These are phyloP conservation scores for Penicillium sp. DNA, from an alignment of 2,329 filamentous ascomycete genomes.

Conservation along the genomic window DNA sequence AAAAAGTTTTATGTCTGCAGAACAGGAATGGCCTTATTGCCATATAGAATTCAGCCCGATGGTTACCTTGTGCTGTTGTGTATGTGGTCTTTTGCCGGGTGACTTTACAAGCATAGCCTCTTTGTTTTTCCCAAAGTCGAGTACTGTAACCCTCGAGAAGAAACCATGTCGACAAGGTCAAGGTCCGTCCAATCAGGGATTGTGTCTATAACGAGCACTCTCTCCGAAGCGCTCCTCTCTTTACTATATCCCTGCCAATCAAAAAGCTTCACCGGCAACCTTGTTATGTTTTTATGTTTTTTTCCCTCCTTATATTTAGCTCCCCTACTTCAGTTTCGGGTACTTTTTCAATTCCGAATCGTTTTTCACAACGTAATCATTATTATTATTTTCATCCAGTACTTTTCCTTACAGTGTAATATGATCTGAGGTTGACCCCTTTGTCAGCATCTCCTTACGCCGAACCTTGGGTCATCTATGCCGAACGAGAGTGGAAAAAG, in stretches of 20 bases:
- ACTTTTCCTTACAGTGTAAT: background rate
- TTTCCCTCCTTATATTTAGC: background rate
- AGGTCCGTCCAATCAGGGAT: constrained; percentile 3
- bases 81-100: background rate
- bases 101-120: background rate
- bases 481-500: constrained; percentile 3
- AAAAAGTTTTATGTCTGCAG: background rate
- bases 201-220: constrained; percentile 4
- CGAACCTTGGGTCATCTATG: constrained; percentile 1
- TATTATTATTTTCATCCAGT: background rate
- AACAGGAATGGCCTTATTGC: background rate
- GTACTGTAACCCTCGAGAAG: constrained; percentile 3
- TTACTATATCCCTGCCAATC: constrained; percentile 7
- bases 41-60: background rate
- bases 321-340: background rate
- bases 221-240: constrained; percentile 6
- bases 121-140: background rate
- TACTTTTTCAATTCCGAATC: background rate
- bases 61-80: background rate
- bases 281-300: background rate
- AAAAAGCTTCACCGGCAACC: background rate
- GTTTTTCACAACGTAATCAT: background rate
- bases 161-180: constrained; percentile 1
- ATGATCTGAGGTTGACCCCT: background rate
- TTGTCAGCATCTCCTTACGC: constrained; percentile 5